Evolutionary conservation across 768 basidiomycete species (phyloP).

Genomic region (Podaxis pistillaris): DNA sequence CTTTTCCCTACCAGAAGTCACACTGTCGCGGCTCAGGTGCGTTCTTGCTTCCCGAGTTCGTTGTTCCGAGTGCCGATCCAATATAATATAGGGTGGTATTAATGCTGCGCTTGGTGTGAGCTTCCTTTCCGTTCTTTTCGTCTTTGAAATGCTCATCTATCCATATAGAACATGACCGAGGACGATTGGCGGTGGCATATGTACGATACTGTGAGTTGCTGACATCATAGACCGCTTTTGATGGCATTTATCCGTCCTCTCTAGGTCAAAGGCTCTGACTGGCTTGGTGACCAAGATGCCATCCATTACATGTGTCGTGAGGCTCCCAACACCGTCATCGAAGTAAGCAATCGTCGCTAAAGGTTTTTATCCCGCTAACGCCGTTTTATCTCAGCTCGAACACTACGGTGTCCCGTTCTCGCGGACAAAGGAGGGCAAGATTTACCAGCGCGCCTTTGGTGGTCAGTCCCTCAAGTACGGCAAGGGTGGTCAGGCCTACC

Average conservation of each 20-base stretch:
- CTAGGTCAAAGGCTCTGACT: conserved; percentile 98
- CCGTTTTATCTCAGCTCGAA: conserved; percentile 65
- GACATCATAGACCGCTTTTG: not conserved
- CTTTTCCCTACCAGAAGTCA: conserved; percentile 98
- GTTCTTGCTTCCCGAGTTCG: conserved; percentile 18
- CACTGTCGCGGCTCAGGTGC: conserved; percentile 94
- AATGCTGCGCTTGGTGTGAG: conserved; percentile 94
- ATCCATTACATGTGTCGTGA: conserved; percentile 99
- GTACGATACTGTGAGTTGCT: conserved; percentile 80
- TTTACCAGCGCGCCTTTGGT: conserved; percentile 99
- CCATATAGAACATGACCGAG: conserved; percentile 90
- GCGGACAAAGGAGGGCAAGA: conserved; percentile 97
- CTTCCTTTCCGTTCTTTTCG: conserved; percentile 17
- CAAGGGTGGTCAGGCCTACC: conserved; percentile 98
- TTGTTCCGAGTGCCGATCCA: conserved; percentile 16
- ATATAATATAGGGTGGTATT: conserved; percentile 77
- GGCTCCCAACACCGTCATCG: conserved; percentile 90
- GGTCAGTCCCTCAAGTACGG: conserved; percentile 96
- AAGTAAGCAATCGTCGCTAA: conserved; percentile 46
- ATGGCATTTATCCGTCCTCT: conserved; percentile 18
- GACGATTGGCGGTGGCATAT: conserved; percentile 99
- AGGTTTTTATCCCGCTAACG: not conserved
- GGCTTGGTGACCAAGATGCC: conserved; percentile 99
- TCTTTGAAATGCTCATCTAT: conserved; percentile 6
- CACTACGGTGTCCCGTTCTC: conserved; percentile 99